phyloP scores from a whole-genome alignment of 164 flowering plant species.

The Liriodendron chinense region DNA sequence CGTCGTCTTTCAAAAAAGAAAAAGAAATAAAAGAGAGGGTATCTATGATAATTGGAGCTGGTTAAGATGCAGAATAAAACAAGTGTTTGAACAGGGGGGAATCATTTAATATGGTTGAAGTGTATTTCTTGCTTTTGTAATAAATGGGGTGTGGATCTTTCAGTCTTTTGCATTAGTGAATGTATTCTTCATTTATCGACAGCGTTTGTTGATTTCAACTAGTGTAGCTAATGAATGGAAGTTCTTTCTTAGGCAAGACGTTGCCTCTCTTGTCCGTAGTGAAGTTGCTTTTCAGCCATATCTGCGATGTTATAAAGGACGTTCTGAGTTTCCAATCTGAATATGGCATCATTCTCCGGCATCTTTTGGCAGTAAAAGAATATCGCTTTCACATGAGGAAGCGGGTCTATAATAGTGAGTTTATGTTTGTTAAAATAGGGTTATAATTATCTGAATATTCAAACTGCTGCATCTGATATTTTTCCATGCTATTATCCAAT shows the following conservation, averaged over 20 bases:
- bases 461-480: neutral
- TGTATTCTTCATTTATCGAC: neutral
- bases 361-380: constrained; percentile 60
- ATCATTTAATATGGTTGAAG: neutral
- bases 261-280: constrained; percentile 56
- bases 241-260: constrained; percentile 40
- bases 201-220: neutral
- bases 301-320: constrained; percentile 68
- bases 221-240: neutral
- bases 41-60: neutral
- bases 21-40: neutral
- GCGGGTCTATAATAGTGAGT: constrained; percentile 71
- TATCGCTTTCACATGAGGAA: constrained; percentile 77
- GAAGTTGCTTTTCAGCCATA: constrained; percentile 64
- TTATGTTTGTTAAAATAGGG: neutral
- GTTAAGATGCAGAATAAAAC: too few species aligned
- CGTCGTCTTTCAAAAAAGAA: too few species aligned
- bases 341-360: constrained; percentile 72
- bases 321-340: constrained; percentile 81
- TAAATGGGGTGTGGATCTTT: too few species aligned
- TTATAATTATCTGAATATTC: neutral
- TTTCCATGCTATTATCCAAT: neutral
- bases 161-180: neutral
- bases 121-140: neutral
- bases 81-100: neutral